Conservation (phyloP, 140 eudicot species). For the Oenanthe javanica region DNA sequence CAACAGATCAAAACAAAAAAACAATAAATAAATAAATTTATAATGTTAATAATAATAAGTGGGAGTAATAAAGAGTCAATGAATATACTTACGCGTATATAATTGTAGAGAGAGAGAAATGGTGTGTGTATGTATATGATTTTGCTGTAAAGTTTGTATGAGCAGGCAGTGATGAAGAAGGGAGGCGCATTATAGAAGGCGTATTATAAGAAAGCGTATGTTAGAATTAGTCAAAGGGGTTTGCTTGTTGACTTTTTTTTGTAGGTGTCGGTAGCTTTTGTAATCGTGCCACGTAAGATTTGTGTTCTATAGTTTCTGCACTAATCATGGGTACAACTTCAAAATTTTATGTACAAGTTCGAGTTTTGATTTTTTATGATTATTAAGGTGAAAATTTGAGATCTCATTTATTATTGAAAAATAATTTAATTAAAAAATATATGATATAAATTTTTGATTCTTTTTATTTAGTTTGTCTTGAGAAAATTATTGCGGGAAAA, state of each 20-base stretch:
- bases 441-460: no score
- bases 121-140: not conserved
- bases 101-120: not conserved
- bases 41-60: not conserved
- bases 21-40: not conserved
- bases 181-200: not conserved
- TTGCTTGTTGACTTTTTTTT: not conserved
- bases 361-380: not conserved
- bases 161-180: not conserved
- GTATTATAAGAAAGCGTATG: not conserved
- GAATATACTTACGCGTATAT: not conserved
- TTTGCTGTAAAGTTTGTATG: not conserved
- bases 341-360: not conserved
- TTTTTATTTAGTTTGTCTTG: no score
- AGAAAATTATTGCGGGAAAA: no score
- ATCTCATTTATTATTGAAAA: no score
- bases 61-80: not conserved
- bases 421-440: no score
- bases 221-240: constrained; percentile 4
- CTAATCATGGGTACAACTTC: not conserved
- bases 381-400: not conserved
- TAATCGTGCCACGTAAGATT: constrained; percentile 11
- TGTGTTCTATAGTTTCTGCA: not conserved
- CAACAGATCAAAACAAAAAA: not conserved
- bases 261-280: constrained; percentile 6